A percentile compares a stretch with the other conserved stretches of the same genome.
These are phyloP conservation scores for Cardamine occulta DNA, from an alignment of 345 rosid genomes.

Conservation along the genomic window DNA sequence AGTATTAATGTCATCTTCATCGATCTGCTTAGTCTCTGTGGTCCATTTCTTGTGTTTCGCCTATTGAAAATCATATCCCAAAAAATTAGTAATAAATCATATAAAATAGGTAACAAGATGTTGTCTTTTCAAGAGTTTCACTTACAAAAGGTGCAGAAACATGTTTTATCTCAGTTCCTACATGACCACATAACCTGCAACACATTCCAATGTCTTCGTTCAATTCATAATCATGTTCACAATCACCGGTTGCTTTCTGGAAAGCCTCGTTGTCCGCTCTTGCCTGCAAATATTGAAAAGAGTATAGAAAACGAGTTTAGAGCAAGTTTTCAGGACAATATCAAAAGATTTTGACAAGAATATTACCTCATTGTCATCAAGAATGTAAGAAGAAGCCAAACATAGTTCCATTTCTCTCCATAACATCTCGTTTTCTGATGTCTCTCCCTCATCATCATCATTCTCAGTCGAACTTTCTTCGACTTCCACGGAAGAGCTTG, in stretches of 20 bases:
- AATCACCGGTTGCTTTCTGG: slow-evolving; percentile 49
- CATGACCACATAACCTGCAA: slow-evolving; percentile 70
- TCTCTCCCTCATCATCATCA: slow-evolving; percentile 53
- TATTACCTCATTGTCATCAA: slow-evolving; percentile 74
- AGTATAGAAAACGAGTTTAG: background rate
- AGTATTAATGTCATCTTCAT: slow-evolving; percentile 49
- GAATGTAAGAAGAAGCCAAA: slow-evolving; percentile 73
- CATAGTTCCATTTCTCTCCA: slow-evolving; percentile 91
- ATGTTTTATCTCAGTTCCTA: slow-evolving; percentile 72
- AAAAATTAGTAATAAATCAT: background rate
- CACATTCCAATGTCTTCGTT: slow-evolving; percentile 79
- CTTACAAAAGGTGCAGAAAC: slow-evolving; percentile 87
- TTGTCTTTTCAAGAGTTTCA: slow-evolving; percentile 22
- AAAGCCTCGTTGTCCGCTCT: slow-evolving; percentile 47
- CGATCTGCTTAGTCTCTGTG: slow-evolving; percentile 43
- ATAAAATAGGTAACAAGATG: background rate
- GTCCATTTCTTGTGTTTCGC: slow-evolving; percentile 49
- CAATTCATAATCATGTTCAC: slow-evolving; percentile 65
- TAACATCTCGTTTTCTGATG: slow-evolving; percentile 65
- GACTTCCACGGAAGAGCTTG: slow-evolving; percentile 38
- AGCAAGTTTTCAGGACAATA: background rate
- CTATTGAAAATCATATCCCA: slow-evolving; percentile 37
- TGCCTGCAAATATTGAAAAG: slow-evolving; percentile 48
- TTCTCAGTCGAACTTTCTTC: slow-evolving; percentile 35
- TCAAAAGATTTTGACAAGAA: background rate